Percentiles rank a stretch among this genome's conserved stretches.
phyloP scores from a whole-genome alignment of 179 eudicot species.

The Amaranthus tricolor region DNA sequence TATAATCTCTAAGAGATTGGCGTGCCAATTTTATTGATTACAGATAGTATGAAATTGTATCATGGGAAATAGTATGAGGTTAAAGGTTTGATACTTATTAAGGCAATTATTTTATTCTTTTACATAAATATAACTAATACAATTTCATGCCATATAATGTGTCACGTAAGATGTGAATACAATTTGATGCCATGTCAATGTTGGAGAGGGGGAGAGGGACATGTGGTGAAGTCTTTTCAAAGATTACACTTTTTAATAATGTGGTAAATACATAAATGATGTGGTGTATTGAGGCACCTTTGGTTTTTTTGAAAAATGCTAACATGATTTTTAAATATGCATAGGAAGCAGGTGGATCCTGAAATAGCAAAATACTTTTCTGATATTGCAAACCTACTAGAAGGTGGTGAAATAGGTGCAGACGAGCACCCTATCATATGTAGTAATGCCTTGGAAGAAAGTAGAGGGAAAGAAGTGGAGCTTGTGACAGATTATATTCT shows the following conservation, averaged over 20 bases:
- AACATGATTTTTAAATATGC: slow-evolving; percentile 10
- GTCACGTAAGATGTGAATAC: too few species aligned
- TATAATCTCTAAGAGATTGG: too few species aligned
- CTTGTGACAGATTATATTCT: slow-evolving; percentile 42
- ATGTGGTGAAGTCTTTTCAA: too few species aligned
- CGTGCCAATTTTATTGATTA: too few species aligned
- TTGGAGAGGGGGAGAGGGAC: too few species aligned
- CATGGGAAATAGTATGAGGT: too few species aligned
- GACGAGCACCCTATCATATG: slow-evolving; percentile 64
- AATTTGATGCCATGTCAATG: too few species aligned
- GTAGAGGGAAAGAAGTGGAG: slow-evolving; percentile 41
- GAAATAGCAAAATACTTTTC: slow-evolving; percentile 39
- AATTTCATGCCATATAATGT: too few species aligned
- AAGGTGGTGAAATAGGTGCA: slow-evolving; percentile 50
- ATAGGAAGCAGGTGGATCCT: slow-evolving; percentile 86
- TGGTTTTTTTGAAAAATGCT: background rate
- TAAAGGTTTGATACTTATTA: too few species aligned
- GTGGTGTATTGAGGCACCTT: background rate
- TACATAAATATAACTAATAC: too few species aligned
- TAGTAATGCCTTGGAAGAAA: slow-evolving; percentile 48
- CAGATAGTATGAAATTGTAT: too few species aligned
- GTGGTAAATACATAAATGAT: background rate
- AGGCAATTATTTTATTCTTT: too few species aligned
- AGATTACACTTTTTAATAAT: background rate
- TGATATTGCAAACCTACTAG: slow-evolving; percentile 46